Evolutionary conservation across 1,284 basidiomycete species (phyloP).

Genomic region (Austroboletus rostrupii): DNA sequence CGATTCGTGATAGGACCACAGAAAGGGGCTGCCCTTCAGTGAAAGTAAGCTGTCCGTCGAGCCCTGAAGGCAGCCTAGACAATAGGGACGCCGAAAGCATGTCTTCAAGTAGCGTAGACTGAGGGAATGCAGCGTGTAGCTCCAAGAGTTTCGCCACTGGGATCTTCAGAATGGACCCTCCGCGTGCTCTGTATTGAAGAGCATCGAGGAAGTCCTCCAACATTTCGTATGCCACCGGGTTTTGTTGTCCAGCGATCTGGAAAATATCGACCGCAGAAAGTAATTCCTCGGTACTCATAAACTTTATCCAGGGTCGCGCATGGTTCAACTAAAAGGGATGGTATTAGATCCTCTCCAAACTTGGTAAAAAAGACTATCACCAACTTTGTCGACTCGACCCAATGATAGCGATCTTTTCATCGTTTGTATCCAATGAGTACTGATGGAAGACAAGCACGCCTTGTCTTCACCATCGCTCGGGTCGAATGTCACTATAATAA

Average conservation of each 20-base stretch:
- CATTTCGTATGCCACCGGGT: slow-evolving; percentile 23
- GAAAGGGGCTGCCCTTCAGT: slow-evolving; percentile 12
- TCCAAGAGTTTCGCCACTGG: slow-evolving; percentile 33
- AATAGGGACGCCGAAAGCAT: slow-evolving; percentile 43
- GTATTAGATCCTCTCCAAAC: neutral
- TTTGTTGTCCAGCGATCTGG: slow-evolving; percentile 18
- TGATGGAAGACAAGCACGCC: slow-evolving; percentile 25
- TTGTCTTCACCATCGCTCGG: slow-evolving; percentile 23
- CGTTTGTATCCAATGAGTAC: slow-evolving; percentile 31
- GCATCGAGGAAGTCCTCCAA: slow-evolving; percentile 31
- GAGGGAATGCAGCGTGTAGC: slow-evolving; percentile 34
- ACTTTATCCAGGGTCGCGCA: slow-evolving; percentile 47
- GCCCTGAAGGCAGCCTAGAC: slow-evolving; percentile 40
- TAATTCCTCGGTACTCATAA: slow-evolving; percentile 36
- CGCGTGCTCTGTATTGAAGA: slow-evolving; percentile 11
- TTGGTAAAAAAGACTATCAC: neutral
- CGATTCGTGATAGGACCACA: slow-evolving; percentile 21
- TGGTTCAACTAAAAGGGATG: slow-evolving; percentile 29
- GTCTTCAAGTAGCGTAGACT: slow-evolving; percentile 40
- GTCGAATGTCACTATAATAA: slow-evolving; percentile 29
- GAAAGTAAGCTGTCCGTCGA: slow-evolving; percentile 33
- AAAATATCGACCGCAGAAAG: slow-evolving; percentile 35
- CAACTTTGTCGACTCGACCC: slow-evolving; percentile 14
- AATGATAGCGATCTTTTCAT: slow-evolving; percentile 13
- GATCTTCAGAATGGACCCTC: slow-evolving; percentile 20